Conservation (phyloP, 2,329 filamentous ascomycete species). For the Ophiosphaerella narmari region DNA sequence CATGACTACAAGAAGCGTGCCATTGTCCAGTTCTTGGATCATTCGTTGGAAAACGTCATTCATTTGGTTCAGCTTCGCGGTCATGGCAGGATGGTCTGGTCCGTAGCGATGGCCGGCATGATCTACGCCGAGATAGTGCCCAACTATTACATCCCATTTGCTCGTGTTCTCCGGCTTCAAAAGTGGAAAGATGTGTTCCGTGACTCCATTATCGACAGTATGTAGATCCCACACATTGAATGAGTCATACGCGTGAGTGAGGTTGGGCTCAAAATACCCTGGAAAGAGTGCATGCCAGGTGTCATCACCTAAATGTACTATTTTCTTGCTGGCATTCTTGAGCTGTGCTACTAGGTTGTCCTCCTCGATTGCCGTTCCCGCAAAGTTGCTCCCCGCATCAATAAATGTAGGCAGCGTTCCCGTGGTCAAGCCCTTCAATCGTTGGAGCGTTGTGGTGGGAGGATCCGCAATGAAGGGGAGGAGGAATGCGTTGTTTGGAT, state of each 20-base stretch:
- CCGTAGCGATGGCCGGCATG: constrained; percentile 97
- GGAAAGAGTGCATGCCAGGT: constrained; percentile 96
- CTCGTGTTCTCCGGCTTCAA: constrained; percentile 66
- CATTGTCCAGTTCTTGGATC: constrained; percentile 73
- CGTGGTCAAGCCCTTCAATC: constrained; percentile 91
- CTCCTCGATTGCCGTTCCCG: constrained; percentile 92
- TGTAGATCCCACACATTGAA: constrained; percentile 99
- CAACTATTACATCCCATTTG: constrained; percentile 93
- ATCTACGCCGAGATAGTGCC: constrained; percentile 92
- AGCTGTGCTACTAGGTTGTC: constrained; percentile 75
- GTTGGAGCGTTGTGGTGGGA: constrained; percentile 88
- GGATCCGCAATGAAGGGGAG: constrained; percentile 96
- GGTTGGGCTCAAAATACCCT: constrained; percentile 84
- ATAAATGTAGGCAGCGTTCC: constrained; percentile 94
- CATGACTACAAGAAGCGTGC: constrained; percentile 91
- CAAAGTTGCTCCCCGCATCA: constrained; percentile 93
- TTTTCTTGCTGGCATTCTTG: constrained; percentile 68
- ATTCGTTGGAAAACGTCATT: constrained; percentile 76
- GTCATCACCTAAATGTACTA: constrained; percentile 96
- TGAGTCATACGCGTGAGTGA: constrained; percentile 90
- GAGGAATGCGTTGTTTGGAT: constrained; percentile 83
- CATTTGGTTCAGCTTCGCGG: constrained; percentile 89
- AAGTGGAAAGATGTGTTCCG: constrained; percentile 85
- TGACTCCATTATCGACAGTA: constrained; percentile 94
- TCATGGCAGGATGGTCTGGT: constrained; percentile 90